phyloP scores from a whole-genome alignment of 768 basidiomycete genomes.

The Suillus variegatus region DNA sequence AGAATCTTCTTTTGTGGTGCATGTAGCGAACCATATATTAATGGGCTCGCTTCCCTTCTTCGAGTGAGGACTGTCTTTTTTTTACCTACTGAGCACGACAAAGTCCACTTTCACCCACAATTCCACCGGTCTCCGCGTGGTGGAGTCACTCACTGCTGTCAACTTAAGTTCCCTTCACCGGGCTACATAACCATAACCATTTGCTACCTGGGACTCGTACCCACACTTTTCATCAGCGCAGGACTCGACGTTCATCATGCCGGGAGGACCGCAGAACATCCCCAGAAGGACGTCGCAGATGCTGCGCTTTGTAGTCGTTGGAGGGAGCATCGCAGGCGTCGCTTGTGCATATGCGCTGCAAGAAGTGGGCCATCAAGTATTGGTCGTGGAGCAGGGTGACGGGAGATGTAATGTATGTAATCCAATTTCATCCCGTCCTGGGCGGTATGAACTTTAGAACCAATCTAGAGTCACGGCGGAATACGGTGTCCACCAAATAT shows the following conservation, averaged over 20 bases:
- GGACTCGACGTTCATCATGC: conserved; percentile 11
- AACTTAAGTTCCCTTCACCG: neutral
- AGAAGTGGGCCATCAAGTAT: conserved; percentile 56
- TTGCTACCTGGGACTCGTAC: neutral
- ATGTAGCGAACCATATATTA: neutral
- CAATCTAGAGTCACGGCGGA: conserved; percentile 34
- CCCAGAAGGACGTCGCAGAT: conserved; percentile 14
- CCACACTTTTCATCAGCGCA: neutral
- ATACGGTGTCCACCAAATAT: conserved; percentile 57
- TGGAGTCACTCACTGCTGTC: neutral
- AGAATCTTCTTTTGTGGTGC: neutral
- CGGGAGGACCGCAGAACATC: conserved; percentile 8
- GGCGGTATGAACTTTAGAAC: neutral
- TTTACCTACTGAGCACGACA: neutral
- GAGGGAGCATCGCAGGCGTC: conserved; percentile 48
- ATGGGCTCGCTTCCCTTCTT: neutral
- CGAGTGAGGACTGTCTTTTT: neutral
- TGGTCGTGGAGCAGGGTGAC: conserved; percentile 50
- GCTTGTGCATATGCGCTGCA: conserved; percentile 54
- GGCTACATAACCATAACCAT: neutral
- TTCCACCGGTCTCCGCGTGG: neutral
- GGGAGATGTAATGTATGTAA: conserved; percentile 36
- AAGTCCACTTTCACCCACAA: neutral
- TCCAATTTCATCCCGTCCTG: neutral
- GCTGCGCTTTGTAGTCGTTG: conserved; percentile 25